Base-by-base conservation (phyloP, 495 filamentous ascomycete species). In the Lepraria neglecta region DNA sequence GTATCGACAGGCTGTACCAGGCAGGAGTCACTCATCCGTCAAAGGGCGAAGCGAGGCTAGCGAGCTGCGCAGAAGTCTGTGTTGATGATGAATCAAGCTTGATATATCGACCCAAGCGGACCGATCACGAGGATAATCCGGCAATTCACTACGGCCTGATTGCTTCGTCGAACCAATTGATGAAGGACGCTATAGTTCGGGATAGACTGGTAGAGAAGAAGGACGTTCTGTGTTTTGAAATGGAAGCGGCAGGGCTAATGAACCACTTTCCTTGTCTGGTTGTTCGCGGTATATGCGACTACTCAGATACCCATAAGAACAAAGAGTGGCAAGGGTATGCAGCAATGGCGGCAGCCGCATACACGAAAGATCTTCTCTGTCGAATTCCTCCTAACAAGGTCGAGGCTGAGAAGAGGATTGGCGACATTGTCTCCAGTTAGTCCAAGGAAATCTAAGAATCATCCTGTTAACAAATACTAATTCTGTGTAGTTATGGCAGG, bases 211-310 rank as follows among this genome's bases (percentile, higher is more conserved):
- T 62, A 57, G 57, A 66, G 21, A 58, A 30, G 52, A 50, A 56
- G 27, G 43, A 54, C 55, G 59, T 61, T 14, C 28, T 58, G 17
- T 70, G 68, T 60, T 68, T 70, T 65, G 76, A 79, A 55, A 80
- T 77, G 72, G 77, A 81, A n/a, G n/a, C n/a, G n/a, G n/a, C n/a
- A n/a, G n/a, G n/a, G n/a, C n/a, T n/a, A n/a, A n/a, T n/a, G n/a
- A 61, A 66, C 54, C 47, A 70, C 45, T 69, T 74, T 50, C 70
- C 69, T 30, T 75, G 72, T 55, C 56, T 76, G 19, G 69, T 76
- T 6, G 72, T 78, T 46, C 69, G 73, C 24, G 75, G 76, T 2
- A 72, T 78, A 35, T 75, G 67, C 47, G 74, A 77, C 56, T 78
- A 78, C 58, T 65, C 70, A 43, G 74, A 77, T 63, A 72, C 71